A percentile compares a stretch with the other conserved stretches of the same genome.
These are phyloP conservation scores for Cyclocybe cylindracea DNA, from an alignment of 768 basidiomycete species.

Conservation along the genomic window DNA sequence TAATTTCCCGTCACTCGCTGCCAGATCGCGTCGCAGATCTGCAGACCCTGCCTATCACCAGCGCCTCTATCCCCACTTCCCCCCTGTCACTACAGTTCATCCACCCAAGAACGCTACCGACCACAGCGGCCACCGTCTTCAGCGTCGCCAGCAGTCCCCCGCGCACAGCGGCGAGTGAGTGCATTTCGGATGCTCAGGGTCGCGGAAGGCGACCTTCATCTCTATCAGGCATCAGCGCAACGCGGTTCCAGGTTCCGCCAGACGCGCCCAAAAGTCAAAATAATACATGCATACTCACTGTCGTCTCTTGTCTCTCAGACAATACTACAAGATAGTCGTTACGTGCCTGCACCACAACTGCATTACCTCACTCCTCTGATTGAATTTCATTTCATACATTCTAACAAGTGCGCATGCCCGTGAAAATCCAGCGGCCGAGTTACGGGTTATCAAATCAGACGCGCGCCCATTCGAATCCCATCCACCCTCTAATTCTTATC, in stretches of 20 bases:
- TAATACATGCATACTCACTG: constrained; percentile 11
- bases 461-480: constrained; percentile 7
- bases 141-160: not conserved
- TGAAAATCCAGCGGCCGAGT: not conserved
- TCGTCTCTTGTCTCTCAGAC: constrained; percentile 11
- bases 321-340: too few species aligned
- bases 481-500: too few species aligned
- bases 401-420: constrained; percentile 5
- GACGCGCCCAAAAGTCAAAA: constrained; percentile 2
- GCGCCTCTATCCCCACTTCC: constrained; percentile 20
- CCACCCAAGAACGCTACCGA: constrained; percentile 8
- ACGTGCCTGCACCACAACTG: not conserved
- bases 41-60: constrained; percentile 25
- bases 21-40: too few species aligned
- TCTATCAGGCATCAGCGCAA: constrained; percentile 21
- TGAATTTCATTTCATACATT: constrained; percentile 10
- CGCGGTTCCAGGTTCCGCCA: not conserved
- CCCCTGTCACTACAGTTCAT: constrained; percentile 10
- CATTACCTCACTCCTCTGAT: constrained; percentile 3
- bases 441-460: not conserved
- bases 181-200: constrained; percentile 10
- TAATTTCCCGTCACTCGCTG: constrained; percentile 33
- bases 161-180: constrained; percentile 17
- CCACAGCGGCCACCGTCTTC: not conserved
- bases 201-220: constrained; percentile 34